Base-by-base conservation (phyloP, 2,329 filamentous ascomycete genomes). In the Fusarium kyushuense region DNA sequence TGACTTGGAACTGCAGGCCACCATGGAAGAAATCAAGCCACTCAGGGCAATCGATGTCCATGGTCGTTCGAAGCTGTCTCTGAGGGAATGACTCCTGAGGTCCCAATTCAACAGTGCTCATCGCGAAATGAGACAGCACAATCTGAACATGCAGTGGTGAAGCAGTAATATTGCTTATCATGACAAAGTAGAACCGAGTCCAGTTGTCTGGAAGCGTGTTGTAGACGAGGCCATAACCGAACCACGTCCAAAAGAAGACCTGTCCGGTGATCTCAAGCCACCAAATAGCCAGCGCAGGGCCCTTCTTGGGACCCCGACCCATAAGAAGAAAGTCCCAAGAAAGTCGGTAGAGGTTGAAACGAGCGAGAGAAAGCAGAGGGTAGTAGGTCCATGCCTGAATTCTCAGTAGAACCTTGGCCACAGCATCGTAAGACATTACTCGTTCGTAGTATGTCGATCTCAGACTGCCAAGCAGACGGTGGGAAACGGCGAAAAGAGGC, bases 21-120 rank as follows among this genome's bases (percentile, higher is more conserved):
- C 93, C 93, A 72, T 97, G 93, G 78, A 97, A 87, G 76, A 94
- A 97, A 76, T 97, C 93, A 14, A 97, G 84, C 93, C 94, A 97
- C 14, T 86, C 84, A 1, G 93, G 92, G 75, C 93, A 97, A 76
- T 96, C 93, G 23, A 97, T 89, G 68, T 97, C 93, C 93, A 97
- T 97, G 14, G 94, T 97, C 1, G 94, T 97, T 70, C 94, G 90
- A 45, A 97, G 84, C 90, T 96, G 96, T 78, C 90, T 92, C 79
- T 97, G 93, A 1, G 94, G 89, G 77, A 97, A 97, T 1, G 92
- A 96, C 77, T 97, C 94, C 52, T 90, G 84, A 2, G 91, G 89
- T 0, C 94, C 94, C 14, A 97, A 84, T 73, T 97, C 93, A 13
- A 92, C 87, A 0, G 94, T 97, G 72, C 92, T 95, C 94, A 97